Percentiles rank a stretch among this genome's conserved stretches.
Evolutionary conservation across 2,329 filamentous ascomycete species (phyloP).

Genomic region (Sclerotinia borealis): DNA sequence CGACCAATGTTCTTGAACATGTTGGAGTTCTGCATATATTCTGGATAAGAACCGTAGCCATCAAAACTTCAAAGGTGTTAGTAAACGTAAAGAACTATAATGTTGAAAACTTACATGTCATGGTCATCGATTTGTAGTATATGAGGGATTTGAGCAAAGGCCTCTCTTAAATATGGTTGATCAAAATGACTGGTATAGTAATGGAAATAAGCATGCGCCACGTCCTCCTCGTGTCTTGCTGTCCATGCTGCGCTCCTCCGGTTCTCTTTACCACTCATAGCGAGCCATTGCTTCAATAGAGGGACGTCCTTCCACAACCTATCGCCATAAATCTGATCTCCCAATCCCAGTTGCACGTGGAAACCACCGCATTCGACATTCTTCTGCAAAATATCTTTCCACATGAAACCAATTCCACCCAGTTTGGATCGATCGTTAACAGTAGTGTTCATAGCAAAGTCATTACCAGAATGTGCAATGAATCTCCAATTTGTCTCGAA

Average conservation of each 20-base stretch:
- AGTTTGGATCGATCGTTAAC: slow-evolving; percentile 79
- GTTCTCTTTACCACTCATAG: slow-evolving; percentile 87
- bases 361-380: slow-evolving; percentile 95
- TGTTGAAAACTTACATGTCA: slow-evolving; percentile 70
- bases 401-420: slow-evolving; percentile 91
- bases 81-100: neutral
- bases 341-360: slow-evolving; percentile 85
- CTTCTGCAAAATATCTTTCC: slow-evolving; percentile 97
- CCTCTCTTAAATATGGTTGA: slow-evolving; percentile 87
- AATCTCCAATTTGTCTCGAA: slow-evolving; percentile 93
- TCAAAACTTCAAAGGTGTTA: slow-evolving; percentile 65
- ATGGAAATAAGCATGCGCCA: slow-evolving; percentile 94
- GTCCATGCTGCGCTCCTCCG: slow-evolving; percentile 89
- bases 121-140: slow-evolving; percentile 91
- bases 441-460: slow-evolving; percentile 83
- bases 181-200: slow-evolving; percentile 99
- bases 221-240: slow-evolving; percentile 89
- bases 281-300: slow-evolving; percentile 88
- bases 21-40: slow-evolving; percentile 96
- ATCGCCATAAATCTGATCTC: slow-evolving; percentile 93
- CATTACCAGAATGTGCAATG: slow-evolving; percentile 91
- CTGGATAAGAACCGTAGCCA: slow-evolving; percentile 92
- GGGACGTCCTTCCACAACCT: slow-evolving; percentile 95
- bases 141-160: slow-evolving; percentile 95
- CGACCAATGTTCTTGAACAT: slow-evolving; percentile 98